Percentiles rank a stretch among this genome's conserved stretches.
These are phyloP conservation scores for Candida stauntonica DNA, from an alignment of 805 yeast genomes.

Conservation along the genomic window DNA sequence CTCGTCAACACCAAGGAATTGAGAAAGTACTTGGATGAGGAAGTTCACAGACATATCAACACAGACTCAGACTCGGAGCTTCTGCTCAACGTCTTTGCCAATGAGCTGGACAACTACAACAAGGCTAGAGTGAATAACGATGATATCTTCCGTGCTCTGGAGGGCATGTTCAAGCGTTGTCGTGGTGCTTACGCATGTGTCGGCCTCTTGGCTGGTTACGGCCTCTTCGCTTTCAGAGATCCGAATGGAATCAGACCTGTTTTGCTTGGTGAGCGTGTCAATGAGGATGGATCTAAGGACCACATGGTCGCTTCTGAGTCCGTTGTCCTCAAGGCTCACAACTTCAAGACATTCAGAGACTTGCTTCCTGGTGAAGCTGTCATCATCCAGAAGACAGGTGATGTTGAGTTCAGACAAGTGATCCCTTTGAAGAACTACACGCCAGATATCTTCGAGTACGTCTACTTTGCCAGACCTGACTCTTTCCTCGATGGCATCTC, in stretches of 20 bases:
- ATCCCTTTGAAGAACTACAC: constrained; percentile 74
- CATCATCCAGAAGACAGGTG: constrained; percentile 73
- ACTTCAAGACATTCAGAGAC: constrained; percentile 75
- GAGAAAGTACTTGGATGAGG: constrained; percentile 79
- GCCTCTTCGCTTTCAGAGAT: constrained; percentile 92
- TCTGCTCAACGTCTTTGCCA: constrained; percentile 83
- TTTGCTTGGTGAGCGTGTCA: constrained; percentile 74
- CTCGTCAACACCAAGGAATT: constrained; percentile 81
- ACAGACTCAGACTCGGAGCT: constrained; percentile 96
- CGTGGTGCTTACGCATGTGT: constrained; percentile 98
- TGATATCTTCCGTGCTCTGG: constrained; percentile 82
- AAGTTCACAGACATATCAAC: constrained; percentile 93
- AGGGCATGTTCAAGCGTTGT: constrained; percentile 73
- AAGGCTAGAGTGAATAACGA: constrained; percentile 89
- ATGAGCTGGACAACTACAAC: constrained; percentile 85
- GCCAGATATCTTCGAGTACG: constrained; percentile 96
- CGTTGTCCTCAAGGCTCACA: constrained; percentile 90
- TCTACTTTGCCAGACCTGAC: constrained; percentile 97
- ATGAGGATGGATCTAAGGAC: constrained; percentile 67
- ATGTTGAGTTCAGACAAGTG: constrained; percentile 83
- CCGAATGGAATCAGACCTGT: constrained; percentile 96
- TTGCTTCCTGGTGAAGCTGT: constrained; percentile 95
- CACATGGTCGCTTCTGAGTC: constrained; percentile 95
- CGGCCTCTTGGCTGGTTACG: constrained; percentile 94
- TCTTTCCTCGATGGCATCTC: constrained; percentile 95